Evolutionary conservation across 768 basidiomycete genomes (phyloP).

Genomic region (Leccinellum luteum): DNA sequence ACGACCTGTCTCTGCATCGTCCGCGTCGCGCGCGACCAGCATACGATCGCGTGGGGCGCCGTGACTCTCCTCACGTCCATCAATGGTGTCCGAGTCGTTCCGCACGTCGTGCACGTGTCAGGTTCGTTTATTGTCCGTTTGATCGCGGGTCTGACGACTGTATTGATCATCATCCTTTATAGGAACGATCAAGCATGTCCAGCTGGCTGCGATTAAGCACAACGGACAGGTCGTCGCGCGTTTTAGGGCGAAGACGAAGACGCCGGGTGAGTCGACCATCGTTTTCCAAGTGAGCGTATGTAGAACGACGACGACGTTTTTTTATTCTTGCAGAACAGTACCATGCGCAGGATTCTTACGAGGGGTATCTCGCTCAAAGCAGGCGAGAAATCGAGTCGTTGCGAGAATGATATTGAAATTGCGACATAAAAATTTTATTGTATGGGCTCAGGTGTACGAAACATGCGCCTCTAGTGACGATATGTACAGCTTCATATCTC

Average conservation of each 20-base stretch:
- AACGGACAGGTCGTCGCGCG: constrained; percentile 71
- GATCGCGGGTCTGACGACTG: too few relatives aligned
- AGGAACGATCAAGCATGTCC: constrained; percentile 85
- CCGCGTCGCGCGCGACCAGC: constrained; percentile 82
- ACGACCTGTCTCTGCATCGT: constrained; percentile 82
- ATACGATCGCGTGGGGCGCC: constrained; percentile 77
- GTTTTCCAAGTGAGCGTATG: background rate
- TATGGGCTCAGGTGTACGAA: too few relatives aligned
- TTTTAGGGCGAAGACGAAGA: constrained; percentile 53
- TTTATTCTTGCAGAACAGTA: constrained; percentile 48
- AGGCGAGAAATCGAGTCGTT: constrained; percentile 61
- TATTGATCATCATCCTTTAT: too few relatives aligned
- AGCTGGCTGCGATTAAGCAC: constrained; percentile 75
- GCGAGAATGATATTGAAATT: constrained; percentile 45
- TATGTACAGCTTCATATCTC: too few relatives aligned
- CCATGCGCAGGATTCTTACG: constrained; percentile 52
- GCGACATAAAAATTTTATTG: too few relatives aligned
- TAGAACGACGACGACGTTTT: background rate
- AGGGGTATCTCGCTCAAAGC: constrained; percentile 54
- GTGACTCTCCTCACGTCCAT: constrained; percentile 39
- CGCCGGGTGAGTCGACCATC: constrained; percentile 41
- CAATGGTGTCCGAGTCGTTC: constrained; percentile 50
- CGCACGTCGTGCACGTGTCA: constrained; percentile 77
- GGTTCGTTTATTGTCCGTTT: too few relatives aligned
- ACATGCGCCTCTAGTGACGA: too few relatives aligned